These are phyloP conservation scores for Arachnomyces sp. DNA, from an alignment of 2,329 filamentous ascomycete species.

Conservation along the genomic window DNA sequence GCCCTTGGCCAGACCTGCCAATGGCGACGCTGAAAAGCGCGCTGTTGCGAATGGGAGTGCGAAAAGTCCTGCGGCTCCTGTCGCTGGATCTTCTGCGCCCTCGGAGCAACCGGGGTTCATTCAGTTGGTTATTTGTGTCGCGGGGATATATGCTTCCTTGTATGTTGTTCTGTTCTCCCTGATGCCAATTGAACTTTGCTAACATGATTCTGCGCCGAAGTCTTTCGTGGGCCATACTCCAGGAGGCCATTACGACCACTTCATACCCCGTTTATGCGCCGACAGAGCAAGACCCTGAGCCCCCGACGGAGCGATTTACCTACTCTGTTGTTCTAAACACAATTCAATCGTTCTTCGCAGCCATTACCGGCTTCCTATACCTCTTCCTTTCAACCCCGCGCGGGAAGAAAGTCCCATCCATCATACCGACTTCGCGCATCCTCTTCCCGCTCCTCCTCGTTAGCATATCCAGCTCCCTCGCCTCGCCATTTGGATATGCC, in stretches of 20 bases:
- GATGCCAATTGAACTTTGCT: neutral
- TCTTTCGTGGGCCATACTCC: constrained; percentile 90
- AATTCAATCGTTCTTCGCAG: constrained; percentile 84
- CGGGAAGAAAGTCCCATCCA: constrained; percentile 38
- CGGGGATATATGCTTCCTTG: constrained; percentile 96
- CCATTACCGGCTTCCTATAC: constrained; percentile 72
- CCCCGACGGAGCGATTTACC: constrained; percentile 63
- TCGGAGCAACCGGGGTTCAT: constrained; percentile 50
- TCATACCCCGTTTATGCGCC: constrained; percentile 57
- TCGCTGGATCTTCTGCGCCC: constrained; percentile 20
- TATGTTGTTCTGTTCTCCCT: constrained; percentile 34
- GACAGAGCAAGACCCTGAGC: constrained; percentile 34
- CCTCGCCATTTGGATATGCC: constrained; percentile 93
- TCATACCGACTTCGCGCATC: constrained; percentile 71
- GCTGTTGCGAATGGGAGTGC: constrained; percentile 14
- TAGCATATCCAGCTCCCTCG: constrained; percentile 76
- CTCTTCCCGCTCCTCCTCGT: constrained; percentile 73
- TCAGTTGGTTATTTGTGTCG: constrained; percentile 78
- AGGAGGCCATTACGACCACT: constrained; percentile 95
- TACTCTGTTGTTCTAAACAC: constrained; percentile 96
- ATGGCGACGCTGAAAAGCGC: constrained; percentile 21
- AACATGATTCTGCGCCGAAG: constrained; percentile 37
- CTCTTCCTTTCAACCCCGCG: constrained; percentile 56
- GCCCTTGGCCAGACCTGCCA: constrained; percentile 19
- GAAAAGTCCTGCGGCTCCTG: constrained; percentile 17